Conservation (phyloP, 2,329 filamentous ascomycete genomes). For the Paecilomyces dactylethromorphus region DNA sequence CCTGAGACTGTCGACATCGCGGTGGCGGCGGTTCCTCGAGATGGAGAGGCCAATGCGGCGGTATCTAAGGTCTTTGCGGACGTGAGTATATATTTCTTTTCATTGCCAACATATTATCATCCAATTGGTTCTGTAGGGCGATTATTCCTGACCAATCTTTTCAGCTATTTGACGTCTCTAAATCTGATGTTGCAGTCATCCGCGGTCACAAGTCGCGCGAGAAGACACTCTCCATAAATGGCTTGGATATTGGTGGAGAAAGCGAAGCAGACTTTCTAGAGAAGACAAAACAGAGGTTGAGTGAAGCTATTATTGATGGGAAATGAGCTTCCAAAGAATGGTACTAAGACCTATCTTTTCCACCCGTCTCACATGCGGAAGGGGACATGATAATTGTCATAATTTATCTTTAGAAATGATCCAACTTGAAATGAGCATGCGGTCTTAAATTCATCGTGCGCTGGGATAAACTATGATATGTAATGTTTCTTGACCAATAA, state of each 20-base stretch:
- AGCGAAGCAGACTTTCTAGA: slow-evolving; percentile 24
- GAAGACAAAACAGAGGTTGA: slow-evolving; percentile 14
- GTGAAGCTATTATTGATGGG: background rate
- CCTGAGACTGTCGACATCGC: slow-evolving; percentile 57
- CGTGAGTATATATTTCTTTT: slow-evolving; percentile 28
- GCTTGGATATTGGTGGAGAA: slow-evolving; percentile 21
- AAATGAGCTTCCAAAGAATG: background rate
- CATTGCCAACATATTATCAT: background rate
- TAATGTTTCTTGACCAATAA: background rate
- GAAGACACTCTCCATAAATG: slow-evolving; percentile 48
- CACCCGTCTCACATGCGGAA: background rate
- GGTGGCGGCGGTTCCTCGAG: slow-evolving; percentile 58
- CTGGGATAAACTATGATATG: background rate
- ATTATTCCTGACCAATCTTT: background rate
- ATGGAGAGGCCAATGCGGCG: slow-evolving; percentile 64
- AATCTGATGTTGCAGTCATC: slow-evolving; percentile 56
- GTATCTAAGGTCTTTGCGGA: slow-evolving; percentile 57
- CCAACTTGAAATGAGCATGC: background rate
- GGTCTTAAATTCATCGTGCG: background rate
- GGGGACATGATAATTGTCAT: background rate
- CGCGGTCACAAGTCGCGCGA: slow-evolving; percentile 59
- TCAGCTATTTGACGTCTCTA: slow-evolving; percentile 55
- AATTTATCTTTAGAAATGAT: background rate
- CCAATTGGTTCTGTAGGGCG: background rate
- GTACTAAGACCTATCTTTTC: background rate